Evolutionary conservation across 2,329 filamentous ascomycete genomes (phyloP), one percentile per base, ranked within the genome.

Genomic region (Arthrobotrys iridis): DNA sequence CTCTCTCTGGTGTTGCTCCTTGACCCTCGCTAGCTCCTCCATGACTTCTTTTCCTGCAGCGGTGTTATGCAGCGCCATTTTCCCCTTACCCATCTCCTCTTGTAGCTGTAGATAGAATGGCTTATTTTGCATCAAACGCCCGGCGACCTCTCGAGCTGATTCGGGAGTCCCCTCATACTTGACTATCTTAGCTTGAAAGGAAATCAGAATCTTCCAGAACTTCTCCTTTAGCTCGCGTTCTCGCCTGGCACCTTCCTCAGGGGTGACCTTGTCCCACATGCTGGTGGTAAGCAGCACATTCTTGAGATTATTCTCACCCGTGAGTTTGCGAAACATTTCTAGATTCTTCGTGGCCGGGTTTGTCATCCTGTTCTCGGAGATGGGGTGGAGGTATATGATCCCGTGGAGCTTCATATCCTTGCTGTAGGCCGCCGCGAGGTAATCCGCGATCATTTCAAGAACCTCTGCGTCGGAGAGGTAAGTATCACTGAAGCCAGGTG

Each of bases 91-190:
- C 58, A 98, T 84, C 83, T 97, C 93, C 18, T 88, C 87, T 79
- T 97, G 96, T 84, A 97, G 96, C 75, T 90, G 90, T 77, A 93
- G 90, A 81, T 97, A 97, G 64, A 97, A 85, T 24, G 93, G 87
- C 82, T 96, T 93, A 79, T 97, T 97, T 84, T 98, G 93, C 65
- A 76, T 76, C 18, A 71, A 41, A 18, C 63, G 18, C 15, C 24
- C 22, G 3, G 66, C 60, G 15, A 79, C 63, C 13, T 58, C 60
- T 6, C 71, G 30, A 6, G 78, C 78, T 8, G 74, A 77, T 6
- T 75, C 73, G 2, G 43, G 22, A 11, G 67, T 75, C 22, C 79
- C 79, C 18, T 70, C 15, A 50, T 77, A 80, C n/a, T 67, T 62
- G 22, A 63, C 26, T 8, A 76, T 67, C 13, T 67, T 58, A 7